These are phyloP conservation scores for Auxenochlorella protothecoides DNA, from an alignment of 139 green algal species.

Conservation along the genomic window DNA sequence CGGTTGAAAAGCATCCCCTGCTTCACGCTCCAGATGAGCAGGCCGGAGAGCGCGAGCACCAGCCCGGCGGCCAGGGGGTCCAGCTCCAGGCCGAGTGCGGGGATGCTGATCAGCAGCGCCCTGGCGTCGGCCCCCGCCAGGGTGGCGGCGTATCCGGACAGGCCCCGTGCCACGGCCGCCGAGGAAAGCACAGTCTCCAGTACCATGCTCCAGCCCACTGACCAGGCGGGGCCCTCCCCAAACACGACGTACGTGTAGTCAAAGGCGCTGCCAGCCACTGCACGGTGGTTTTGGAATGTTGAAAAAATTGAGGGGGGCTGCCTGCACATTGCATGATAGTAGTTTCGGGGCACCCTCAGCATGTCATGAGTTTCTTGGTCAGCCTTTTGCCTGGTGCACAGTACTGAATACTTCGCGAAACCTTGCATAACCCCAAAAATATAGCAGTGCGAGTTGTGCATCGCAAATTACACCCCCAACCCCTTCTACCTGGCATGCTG, in stretches of 20 bases:
- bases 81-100: too few relatives aligned
- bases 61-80: not conserved
- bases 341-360: not conserved
- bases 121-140: constrained; percentile 12
- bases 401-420: not conserved
- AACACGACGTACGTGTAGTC: constrained; percentile 63
- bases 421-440: not conserved
- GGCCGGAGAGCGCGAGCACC: constrained; percentile 21
- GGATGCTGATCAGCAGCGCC: too few relatives aligned
- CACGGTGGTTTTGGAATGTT: not conserved
- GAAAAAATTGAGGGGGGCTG: too few relatives aligned
- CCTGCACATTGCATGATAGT: too few relatives aligned
- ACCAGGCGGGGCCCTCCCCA: constrained; percentile 66
- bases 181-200: constrained; percentile 76
- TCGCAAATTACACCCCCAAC: too few relatives aligned
- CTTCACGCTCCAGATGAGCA: constrained; percentile 47
- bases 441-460: not conserved
- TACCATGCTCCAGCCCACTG: constrained; percentile 59
- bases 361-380: not conserved
- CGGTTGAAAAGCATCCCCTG: constrained; percentile 67
- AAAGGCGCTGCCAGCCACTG: constrained; percentile 55
- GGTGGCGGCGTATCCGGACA: constrained; percentile 66
- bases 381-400: not conserved
- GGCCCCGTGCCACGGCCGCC: constrained; percentile 69
- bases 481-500: constrained; percentile 31